Percentiles rank a stretch among this genome's conserved stretches.
These are phyloP conservation scores for Daldinia concentrica DNA, from an alignment of 495 filamentous ascomycete genomes.

Conservation along the genomic window DNA sequence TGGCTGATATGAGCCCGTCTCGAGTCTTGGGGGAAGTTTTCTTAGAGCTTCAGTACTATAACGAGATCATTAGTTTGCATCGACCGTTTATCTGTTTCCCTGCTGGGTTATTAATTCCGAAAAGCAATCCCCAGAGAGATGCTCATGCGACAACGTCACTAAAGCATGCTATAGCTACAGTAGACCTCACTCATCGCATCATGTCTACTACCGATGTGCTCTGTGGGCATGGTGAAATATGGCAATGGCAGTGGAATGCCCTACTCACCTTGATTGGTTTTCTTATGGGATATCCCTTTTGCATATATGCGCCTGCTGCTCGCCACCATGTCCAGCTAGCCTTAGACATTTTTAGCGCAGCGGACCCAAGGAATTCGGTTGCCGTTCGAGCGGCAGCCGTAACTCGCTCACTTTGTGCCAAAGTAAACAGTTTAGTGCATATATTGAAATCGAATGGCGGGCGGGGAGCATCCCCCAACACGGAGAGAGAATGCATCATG, in stretches of 20 bases:
- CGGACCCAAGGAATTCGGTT: slow-evolving; percentile 20
- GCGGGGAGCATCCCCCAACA: background rate
- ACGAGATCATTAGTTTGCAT: slow-evolving; percentile 44
- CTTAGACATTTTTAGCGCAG: slow-evolving; percentile 21
- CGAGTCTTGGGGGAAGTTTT: slow-evolving; percentile 23
- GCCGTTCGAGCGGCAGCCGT: slow-evolving; percentile 12
- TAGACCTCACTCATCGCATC: slow-evolving; percentile 32
- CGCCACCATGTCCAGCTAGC: slow-evolving; percentile 19
- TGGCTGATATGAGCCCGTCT: slow-evolving; percentile 22
- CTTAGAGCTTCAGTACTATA: slow-evolving; percentile 45
- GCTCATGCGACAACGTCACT: slow-evolving; percentile 43
- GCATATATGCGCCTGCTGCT: slow-evolving; percentile 8
- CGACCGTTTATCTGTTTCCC: slow-evolving; percentile 44
- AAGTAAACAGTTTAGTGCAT: slow-evolving; percentile 25
- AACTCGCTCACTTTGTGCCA: slow-evolving; percentile 22
- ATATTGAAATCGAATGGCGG: slow-evolving; percentile 18
- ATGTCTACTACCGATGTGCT: slow-evolving; percentile 42
- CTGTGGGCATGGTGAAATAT: slow-evolving; percentile 44
- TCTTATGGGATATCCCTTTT: slow-evolving; percentile 29
- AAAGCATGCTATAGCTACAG: slow-evolving; percentile 42
- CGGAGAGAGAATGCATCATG: background rate
- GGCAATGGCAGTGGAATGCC: slow-evolving; percentile 51
- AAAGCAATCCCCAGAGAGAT: slow-evolving; percentile 36
- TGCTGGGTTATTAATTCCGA: slow-evolving; percentile 24
- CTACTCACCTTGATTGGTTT: slow-evolving; percentile 52